Evolutionary conservation across 2,329 filamentous ascomycete species (phyloP), one percentile per base, ranked within the genome.

Genomic region (Thielaviopsis punctulata): DNA sequence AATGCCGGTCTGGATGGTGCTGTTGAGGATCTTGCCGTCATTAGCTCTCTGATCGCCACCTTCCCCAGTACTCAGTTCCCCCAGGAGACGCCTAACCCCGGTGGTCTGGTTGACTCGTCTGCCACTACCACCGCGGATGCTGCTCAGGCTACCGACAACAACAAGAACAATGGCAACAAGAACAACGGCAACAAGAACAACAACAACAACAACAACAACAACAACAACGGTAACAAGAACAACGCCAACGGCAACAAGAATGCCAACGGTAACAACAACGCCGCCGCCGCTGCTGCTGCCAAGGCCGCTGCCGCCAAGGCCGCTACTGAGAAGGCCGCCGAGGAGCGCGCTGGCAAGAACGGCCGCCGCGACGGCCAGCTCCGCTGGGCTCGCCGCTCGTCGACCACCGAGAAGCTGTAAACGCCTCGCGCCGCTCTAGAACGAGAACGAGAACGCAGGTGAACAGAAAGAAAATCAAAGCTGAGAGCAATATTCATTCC

Each of bases 1-100:
- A 63, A 67, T 24, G 67, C 68, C 36, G 68, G 66, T 18, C 52
- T 59, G 0, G 56, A 60, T 0, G 55, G 58, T 44, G 62, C 59
- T 2, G 51, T 52, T 18, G 60, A 61, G 56, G 64, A 65, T 54
- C 53, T 56, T 4, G 68, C 66, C 3, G 67, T 66, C 15, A 59
- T 68, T 4, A 59, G 60, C 13, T 59, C 61, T 25, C 53, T 55
- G 7, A 54, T 58, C 2, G 51, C 65, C 27, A 62, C 61, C 2
- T 23, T 61, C 12, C 58, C 60, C 7, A 64, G 60, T 45, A 58
- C 57, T 2, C 56, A 58, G 0, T 65, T 64, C 50, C 59, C 68
- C 18, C 57, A 59, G 1, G 57, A 66, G 57, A 69, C 68, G 2
- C 62, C 62, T 0, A 59, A n/a, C 56, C 25, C 56, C n/a, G 51